Conservation (phyloP, 225 moss, liverwort and hornwort species). For the Thuidium tamariscinum region DNA sequence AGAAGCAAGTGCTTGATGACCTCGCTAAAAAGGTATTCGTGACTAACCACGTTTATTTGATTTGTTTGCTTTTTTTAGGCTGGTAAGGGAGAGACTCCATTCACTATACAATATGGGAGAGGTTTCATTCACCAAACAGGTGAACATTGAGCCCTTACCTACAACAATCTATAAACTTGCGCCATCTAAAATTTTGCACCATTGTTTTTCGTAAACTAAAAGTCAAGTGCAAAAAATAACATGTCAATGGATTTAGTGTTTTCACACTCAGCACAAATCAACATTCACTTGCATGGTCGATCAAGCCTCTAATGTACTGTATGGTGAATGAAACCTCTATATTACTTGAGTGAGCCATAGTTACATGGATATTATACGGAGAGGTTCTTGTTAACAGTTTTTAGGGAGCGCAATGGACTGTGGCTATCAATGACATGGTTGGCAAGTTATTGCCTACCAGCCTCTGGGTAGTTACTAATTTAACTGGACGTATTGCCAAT, state of each 20-base stretch:
- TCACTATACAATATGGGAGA: background rate
- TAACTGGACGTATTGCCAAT: background rate
- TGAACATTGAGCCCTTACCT: background rate
- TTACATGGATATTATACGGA: background rate
- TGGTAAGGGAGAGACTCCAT: background rate
- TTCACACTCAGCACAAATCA: background rate
- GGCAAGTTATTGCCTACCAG: background rate
- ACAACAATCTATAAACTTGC: background rate
- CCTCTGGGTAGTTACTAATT: no score
- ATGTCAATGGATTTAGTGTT: background rate
- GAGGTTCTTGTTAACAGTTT: background rate
- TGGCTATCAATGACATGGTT: background rate
- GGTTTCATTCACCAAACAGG: background rate
- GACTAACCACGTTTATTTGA: background rate
- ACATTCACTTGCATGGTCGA: background rate
- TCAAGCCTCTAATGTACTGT: background rate
- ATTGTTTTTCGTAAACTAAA: background rate
- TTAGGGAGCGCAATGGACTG: background rate
- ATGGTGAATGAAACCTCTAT: background rate
- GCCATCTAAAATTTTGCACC: background rate
- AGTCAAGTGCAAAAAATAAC: background rate
- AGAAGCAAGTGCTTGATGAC: constrained; percentile 15
- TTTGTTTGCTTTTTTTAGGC: background rate
- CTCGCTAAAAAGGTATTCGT: constrained; percentile 21
- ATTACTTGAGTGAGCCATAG: background rate